phyloP scores from a whole-genome alignment of 2,329 filamentous ascomycete genomes.

The Aspergillus pseudoviridinutans region DNA sequence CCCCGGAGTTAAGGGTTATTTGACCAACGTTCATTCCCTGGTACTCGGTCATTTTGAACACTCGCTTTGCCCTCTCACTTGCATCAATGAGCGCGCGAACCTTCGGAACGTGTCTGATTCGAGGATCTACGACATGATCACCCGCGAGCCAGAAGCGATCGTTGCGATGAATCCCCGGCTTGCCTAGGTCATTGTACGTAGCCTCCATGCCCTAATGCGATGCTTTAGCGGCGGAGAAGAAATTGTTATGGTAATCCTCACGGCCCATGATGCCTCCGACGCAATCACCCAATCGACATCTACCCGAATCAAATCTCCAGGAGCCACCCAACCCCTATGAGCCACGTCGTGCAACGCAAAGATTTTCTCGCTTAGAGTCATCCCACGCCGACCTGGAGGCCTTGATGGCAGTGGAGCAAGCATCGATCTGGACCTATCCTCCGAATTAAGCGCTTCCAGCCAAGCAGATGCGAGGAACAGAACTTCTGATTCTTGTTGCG shows the following conservation, averaged over 20 bases:
- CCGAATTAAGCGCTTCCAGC: slow-evolving; percentile 27
- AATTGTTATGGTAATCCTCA: slow-evolving; percentile 4
- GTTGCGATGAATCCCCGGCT: slow-evolving; percentile 46
- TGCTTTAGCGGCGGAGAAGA: background rate
- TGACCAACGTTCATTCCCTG: slow-evolving; percentile 34
- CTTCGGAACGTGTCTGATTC: slow-evolving; percentile 34
- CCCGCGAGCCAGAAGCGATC: slow-evolving; percentile 50
- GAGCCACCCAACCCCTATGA: slow-evolving; percentile 20
- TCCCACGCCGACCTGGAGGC: slow-evolving; percentile 20
- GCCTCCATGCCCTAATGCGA: slow-evolving; percentile 38
- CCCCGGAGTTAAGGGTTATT: background rate
- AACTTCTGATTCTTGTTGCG: slow-evolving; percentile 16
- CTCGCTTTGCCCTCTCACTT: slow-evolving; percentile 34
- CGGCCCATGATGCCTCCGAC: slow-evolving; percentile 41
- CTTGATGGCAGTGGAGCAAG: slow-evolving; percentile 8
- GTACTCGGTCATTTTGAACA: slow-evolving; percentile 45
- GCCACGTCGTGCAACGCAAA: slow-evolving; percentile 33
- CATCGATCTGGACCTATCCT: slow-evolving; percentile 12
- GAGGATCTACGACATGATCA: slow-evolving; percentile 48
- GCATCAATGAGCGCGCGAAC: slow-evolving; percentile 36
- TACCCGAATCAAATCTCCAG: slow-evolving; percentile 42
- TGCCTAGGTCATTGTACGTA: slow-evolving; percentile 39
- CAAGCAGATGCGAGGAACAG: slow-evolving; percentile 25
- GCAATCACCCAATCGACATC: slow-evolving; percentile 47
- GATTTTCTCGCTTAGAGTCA: slow-evolving; percentile 39